Base-by-base conservation (phyloP, 139 green algal species). In the Chlamydomonas sp. region DNA sequence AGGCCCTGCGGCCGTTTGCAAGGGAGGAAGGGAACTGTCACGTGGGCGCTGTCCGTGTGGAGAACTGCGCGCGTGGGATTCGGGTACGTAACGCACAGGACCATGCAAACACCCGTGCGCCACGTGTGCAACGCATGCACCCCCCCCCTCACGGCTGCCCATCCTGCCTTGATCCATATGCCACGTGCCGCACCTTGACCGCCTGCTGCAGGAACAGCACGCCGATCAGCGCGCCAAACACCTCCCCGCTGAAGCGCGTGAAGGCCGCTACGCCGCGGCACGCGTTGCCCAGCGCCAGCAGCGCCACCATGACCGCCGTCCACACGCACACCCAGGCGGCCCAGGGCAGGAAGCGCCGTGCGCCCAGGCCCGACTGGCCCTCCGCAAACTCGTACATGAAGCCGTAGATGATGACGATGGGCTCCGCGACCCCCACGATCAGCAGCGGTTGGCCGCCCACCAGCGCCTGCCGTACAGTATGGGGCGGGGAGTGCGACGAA, bases 391-490 rank as follows among this genome's bases (percentile, higher is more conserved):
- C 15, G 68, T 93, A 96, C 94, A 98, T 94, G 91, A 95, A 97
- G 74, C 78, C 85, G 77, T 97, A 98, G 60, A 96, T 94, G n/a
- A 98, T 83, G 1, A 97, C 95, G 57, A 94, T 96, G 0, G 97
- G 97, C 90, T 99, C 95, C 3, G 97, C 95, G 10, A 99, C 97
- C 16, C 97, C 97, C n/a, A 99, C 92, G 76, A 99, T 98, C 4
- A 99, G 92, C 88, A 99, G 89, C 5, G 97, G 97, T 92, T 99
- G 97, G 0, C 97, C 97, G 59, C 97, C 97, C 15, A 97, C 60
- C 14, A 99, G 2, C 1, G 96, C 89, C 92, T 98, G 94, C 84
- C 10, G 4, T 17, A 9, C 10, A 59, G 4, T 18, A 5, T 62
- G 18, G 12, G 63, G 64, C 59, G 7, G 16, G 5, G 16, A 2